These are phyloP conservation scores for Chloropicon primus DNA, from an alignment of 139 green algal genomes.

Conservation along the genomic window DNA sequence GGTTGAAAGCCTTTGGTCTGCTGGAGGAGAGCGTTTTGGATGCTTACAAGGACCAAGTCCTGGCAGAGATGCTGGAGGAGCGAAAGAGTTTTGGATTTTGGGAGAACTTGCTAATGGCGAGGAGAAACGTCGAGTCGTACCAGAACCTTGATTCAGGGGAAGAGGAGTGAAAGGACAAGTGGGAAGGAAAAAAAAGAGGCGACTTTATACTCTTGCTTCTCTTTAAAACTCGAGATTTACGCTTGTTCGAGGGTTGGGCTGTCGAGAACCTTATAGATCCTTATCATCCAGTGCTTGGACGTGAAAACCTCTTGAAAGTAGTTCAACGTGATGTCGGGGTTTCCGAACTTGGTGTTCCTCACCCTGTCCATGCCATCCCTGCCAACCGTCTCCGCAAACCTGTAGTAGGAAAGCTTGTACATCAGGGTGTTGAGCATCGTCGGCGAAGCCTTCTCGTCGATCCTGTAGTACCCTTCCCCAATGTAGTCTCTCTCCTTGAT, in stretches of 20 bases:
- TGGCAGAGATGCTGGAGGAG: too few species aligned
- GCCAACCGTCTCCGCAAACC: constrained; percentile 17
- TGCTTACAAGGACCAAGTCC: not conserved
- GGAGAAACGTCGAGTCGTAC: too few species aligned
- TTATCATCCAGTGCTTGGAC: constrained; percentile 79
- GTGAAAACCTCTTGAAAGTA: constrained; percentile 95
- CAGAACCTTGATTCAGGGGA: too few species aligned
- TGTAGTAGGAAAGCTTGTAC: constrained; percentile 85
- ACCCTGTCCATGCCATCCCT: constrained; percentile 6
- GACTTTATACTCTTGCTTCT: too few species aligned
- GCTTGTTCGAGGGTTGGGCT: not conserved
- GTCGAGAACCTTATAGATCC: constrained; percentile 24
- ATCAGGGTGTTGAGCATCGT: constrained; percentile 59
- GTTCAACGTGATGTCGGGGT: constrained; percentile 18
- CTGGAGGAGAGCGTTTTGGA: not conserved
- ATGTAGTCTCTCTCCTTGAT: constrained; percentile 90
- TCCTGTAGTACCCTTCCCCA: constrained; percentile 51
- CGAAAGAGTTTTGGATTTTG: too few species aligned
- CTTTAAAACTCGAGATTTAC: too few species aligned
- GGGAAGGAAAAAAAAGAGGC: too few species aligned
- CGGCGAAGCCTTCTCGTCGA: constrained; percentile 48
- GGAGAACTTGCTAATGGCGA: too few species aligned
- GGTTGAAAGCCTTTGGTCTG: not conserved
- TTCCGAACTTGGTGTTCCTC: not conserved
- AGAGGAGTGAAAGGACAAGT: too few species aligned